Evolutionary conservation across 805 yeast genomes (phyloP), one percentile per base, ranked within the genome.

Genomic region (Nakazawaea wickerhamii): DNA sequence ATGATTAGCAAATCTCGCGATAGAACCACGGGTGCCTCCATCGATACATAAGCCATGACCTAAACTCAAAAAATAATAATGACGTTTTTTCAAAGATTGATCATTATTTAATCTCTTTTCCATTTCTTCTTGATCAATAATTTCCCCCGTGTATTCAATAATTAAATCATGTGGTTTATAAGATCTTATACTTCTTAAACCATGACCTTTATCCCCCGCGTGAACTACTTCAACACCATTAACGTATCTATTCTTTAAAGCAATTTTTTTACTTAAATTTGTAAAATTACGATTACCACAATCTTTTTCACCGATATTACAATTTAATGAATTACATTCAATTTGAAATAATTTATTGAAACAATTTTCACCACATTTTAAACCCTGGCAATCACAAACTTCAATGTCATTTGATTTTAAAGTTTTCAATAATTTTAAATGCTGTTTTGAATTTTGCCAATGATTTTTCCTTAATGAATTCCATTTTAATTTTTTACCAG

Each of bases 1-100:
- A 48, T 73, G 79, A 52, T 72, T 73, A 22, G 68, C 74, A 53
- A 70, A 73, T 30, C 77, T 54, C 1, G 78, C 78, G 21, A 64
- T 63, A 4, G 75, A 69, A 0, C 79, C 78, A 37, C 64, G 57
- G 13, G 50, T 59, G 10, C 70, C 69, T 30, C 70, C 63, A 50
- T 71, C 76, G 40, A 73, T 67, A 17, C 69, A 67, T 15, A 60
- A 55, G 8, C 71, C 69, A 38, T 64, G 60, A 18, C 68, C 70
- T 30, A 71, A 54, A 48, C 67, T 61, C 36, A 73, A 52, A 49
- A 68, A 65, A 51, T 70, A 70, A 47, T 60, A 71, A 41, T 67
- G 63, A 35, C 48, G 49, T n/a, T 31, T 41, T 14, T 6, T n/a
- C n/a, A n/a, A n/a, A n/a, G n/a, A n/a, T n/a, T n/a, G n/a, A n/a